phyloP scores from a whole-genome alignment of 2,329 filamentous ascomycete genomes.

The Apiospora phragmitis region DNA sequence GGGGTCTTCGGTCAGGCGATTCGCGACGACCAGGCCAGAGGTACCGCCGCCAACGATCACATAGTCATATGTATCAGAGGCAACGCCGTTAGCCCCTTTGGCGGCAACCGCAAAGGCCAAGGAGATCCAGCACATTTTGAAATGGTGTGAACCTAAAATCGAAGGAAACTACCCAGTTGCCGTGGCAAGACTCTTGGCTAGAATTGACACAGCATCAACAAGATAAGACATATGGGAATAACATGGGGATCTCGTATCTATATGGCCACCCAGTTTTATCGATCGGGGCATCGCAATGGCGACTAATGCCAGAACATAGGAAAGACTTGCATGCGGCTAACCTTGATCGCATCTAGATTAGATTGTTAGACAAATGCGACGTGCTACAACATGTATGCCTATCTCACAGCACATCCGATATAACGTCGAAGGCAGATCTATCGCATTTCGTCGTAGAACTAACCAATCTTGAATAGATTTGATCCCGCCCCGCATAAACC shows the following conservation, averaged over 20 bases:
- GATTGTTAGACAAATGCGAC: not conserved
- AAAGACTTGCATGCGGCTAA: too few species aligned
- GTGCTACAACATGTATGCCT: not conserved
- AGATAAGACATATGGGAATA: not conserved
- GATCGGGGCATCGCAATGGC: not conserved
- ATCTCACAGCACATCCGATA: not conserved
- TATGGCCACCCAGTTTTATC: not conserved
- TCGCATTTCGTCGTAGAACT: not conserved
- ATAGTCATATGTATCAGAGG: not conserved
- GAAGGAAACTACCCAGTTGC: too few species aligned
- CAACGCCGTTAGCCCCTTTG: not conserved
- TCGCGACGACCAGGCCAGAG: not conserved
- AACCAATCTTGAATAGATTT: not conserved
- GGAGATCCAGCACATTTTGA: not conserved
- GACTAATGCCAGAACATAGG: too few species aligned
- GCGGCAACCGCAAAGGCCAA: rapidly evolving
- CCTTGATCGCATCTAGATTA: too few species aligned
- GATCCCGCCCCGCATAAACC: not conserved
- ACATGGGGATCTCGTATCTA: not conserved
- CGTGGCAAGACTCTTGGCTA: too few species aligned
- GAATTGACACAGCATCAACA: too few species aligned
- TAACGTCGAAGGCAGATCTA: not conserved
- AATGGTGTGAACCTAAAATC: too few species aligned
- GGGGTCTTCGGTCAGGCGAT: not conserved
- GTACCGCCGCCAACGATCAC: constrained; percentile 4